Evolutionary conservation across 306 rosid genomes (phyloP), one percentile per base, ranked within the genome.

Genomic region (Luffa acutangula): DNA sequence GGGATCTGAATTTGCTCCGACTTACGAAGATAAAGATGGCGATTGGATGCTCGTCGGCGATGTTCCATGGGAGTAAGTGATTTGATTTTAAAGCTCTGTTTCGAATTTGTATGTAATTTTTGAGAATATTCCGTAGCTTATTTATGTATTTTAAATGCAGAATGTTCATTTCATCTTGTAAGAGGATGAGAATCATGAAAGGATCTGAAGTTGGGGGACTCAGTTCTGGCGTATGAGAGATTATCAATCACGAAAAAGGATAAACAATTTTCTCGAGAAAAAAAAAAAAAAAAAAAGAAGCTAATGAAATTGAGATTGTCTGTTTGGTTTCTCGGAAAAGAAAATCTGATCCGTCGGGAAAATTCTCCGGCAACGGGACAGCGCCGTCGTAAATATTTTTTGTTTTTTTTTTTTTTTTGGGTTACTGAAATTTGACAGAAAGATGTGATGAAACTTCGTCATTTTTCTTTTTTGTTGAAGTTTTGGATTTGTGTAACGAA

Each of bases 41-140:
- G 98, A 93, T 43, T 93, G 98, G 97, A 93, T 91, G 98, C 86
- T 93, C 0, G 93, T 88, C 74, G 98, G 98, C 81, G 98, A 93
- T 80, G 98, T 93, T 83, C 98, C 98, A 77, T 91, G 98, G 97
- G 65, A 87, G 93, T 90, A 89, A 84, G 97, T 89, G 70, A 9
- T 66, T 42, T 89, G 70, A 9, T 66, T 42, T 52, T 0, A 2
- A 14, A 21, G 11, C 18, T 62, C 1, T 7, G 0, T 41, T 9
- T 18, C 4, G n/a, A 63, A 63, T 34, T 33, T 34, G 11, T n/a
- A 0, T 42, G 0, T 42, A 69, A 6, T 9, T 66, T 31, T 41
- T 17, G n/a, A 0, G 7, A 63, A 31, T 39, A 33, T 63, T 63
- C 1, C 2, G 9, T 36, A 37, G 5, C 7, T 43, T 42, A 21